Base-by-base conservation (phyloP, 73 alveolate genomes). In the Blepharisma stoltei region DNA sequence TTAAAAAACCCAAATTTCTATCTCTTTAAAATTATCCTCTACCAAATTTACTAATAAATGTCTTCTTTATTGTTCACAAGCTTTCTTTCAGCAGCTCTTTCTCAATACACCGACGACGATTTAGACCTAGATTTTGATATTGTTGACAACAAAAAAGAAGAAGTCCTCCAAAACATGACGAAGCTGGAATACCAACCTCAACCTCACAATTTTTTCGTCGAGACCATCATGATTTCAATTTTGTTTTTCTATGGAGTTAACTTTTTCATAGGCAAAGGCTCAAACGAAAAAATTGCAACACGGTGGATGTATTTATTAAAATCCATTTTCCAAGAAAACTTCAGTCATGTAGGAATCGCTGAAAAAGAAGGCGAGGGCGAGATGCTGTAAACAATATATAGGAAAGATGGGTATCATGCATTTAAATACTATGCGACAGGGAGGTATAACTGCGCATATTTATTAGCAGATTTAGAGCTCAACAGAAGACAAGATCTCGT, bases 371-470 rank as follows among this genome's bases (percentile, higher is more conserved):
- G 77, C 54, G 81, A 60, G 2, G 73, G 73, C 23, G 73, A 60
- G 5, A 60, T 60, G 73, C 11, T 60, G 73, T 60, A 60, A 60
- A 9, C 45, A n/a, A 18, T 70, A 20, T 20, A 45, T 43, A 37
- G 66, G 43, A 76, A 78, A 43, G 45, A 66, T 8, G 77, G 55
- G 37, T 67, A 78, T 41, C 73, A 78, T 23, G 86, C 44, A 45
- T 78, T 46, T 46, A 54, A 78, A 54, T 78, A 37, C 55, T 78
- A 67, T 27, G 86, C 86, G 0, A 6, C 76, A 65, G 86, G 86
- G n/a, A 27, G 86, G 43, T 54, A 78, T 3, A 67, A 78, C 71
- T 23, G 7, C 4, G 54, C 53, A 46, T 78, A 68, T 48, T 7
- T 54, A 6, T 25, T 78, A 20, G 54, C 54, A 27, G 38, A 43